Percentiles rank a stretch among this genome's conserved stretches.
These are phyloP conservation scores for Helotiales sp. DNA, from an alignment of 2,329 filamentous ascomycete genomes.

Conservation along the genomic window DNA sequence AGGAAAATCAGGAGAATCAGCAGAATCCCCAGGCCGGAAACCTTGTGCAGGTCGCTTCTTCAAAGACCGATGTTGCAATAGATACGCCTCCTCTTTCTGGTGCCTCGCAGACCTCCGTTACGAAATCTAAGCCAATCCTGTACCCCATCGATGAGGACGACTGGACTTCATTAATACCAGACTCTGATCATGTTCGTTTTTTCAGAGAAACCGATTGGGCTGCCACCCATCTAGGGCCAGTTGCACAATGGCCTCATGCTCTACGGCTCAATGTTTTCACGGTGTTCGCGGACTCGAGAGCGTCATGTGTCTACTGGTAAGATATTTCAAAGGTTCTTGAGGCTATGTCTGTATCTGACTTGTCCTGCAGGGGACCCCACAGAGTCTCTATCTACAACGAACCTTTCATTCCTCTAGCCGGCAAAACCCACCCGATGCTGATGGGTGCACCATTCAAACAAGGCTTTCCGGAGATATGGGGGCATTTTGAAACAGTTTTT, in stretches of 20 bases:
- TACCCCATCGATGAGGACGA: constrained; percentile 16
- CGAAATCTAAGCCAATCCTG: not conserved
- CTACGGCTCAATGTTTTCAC: constrained; percentile 34
- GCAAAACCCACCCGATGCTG: constrained; percentile 34
- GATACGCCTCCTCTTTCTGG: not conserved
- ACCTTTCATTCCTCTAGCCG: constrained; percentile 33
- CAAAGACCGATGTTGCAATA: not conserved
- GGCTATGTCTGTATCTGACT: not conserved
- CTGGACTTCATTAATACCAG: constrained; percentile 33
- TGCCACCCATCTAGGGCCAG: constrained; percentile 30
- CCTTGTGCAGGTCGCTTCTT: not conserved
- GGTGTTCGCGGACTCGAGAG: constrained; percentile 34
- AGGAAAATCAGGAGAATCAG: not conserved
- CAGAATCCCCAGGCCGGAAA: not conserved
- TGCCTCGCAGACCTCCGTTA: not conserved
- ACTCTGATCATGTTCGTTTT: constrained; percentile 32
- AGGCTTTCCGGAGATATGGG: constrained; percentile 34
- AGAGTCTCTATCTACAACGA: constrained; percentile 39
- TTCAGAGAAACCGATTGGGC: constrained; percentile 36
- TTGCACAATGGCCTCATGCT: constrained; percentile 30
- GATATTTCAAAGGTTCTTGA: not conserved
- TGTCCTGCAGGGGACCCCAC: constrained; percentile 29
- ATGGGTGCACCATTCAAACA: constrained; percentile 32
- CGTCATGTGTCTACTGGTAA: constrained; percentile 36
- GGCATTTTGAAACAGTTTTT: constrained; percentile 29